Conservation (phyloP, 2,329 filamentous ascomycete genomes). For the Diaporthe citrichinensis region DNA sequence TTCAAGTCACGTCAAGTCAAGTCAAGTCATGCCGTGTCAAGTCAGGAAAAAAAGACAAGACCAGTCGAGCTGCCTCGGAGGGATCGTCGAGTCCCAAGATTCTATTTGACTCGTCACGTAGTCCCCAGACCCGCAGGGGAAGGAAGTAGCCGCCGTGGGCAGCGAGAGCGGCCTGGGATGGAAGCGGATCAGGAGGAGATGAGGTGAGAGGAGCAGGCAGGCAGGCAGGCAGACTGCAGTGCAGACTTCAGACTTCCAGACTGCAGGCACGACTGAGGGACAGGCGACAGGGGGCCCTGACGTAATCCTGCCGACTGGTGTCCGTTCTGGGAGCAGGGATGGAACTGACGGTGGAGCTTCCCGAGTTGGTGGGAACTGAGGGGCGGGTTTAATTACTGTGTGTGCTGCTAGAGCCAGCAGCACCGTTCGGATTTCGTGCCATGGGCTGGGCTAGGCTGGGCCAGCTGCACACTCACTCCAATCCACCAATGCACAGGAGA, state of each 20-base stretch:
- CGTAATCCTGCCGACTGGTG: constrained; percentile 23
- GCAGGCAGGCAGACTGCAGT: neutral
- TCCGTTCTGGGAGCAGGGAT: constrained; percentile 22
- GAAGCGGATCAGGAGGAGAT: neutral
- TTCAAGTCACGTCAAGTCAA: neutral
- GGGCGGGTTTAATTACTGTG: constrained; percentile 17
- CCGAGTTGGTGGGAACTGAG: constrained; percentile 32
- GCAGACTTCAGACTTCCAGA: no score
- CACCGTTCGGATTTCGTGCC: constrained; percentile 6
- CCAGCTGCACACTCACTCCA: constrained; percentile 2
- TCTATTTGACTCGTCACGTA: constrained; percentile 23
- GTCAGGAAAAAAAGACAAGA: neutral
- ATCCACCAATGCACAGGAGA: neutral
- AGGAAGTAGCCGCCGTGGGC: constrained; percentile 22
- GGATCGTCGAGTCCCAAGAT: constrained; percentile 12
- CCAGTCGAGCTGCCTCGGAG: neutral
- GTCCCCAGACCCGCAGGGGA: constrained; percentile 20
- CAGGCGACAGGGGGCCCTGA: constrained; percentile 3
- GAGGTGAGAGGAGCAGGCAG: neutral
- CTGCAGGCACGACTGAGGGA: neutral
- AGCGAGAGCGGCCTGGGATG: neutral
- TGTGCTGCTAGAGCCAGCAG: neutral
- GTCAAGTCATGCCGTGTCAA: neutral
- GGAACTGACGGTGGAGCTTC: constrained; percentile 27
- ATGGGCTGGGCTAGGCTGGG: constrained; percentile 4